phyloP scores from a whole-genome alignment of 2,329 filamentous ascomycete genomes.

The Coleophoma crateriformis region DNA sequence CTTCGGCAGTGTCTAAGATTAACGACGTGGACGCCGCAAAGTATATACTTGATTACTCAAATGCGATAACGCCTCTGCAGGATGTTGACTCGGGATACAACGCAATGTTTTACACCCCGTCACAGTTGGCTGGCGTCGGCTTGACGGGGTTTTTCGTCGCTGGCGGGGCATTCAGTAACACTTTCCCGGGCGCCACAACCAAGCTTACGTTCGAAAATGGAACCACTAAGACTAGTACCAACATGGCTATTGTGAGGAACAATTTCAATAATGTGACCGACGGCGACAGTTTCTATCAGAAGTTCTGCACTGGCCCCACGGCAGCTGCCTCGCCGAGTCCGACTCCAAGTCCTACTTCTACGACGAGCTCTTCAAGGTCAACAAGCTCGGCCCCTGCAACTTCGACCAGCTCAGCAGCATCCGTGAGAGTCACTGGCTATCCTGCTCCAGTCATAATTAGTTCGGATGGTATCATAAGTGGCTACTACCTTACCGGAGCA shows the following conservation, averaged over 20 bases:
- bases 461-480: conserved; percentile 7
- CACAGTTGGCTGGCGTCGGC: conserved; percentile 5
- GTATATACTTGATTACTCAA: conserved; percentile 37
- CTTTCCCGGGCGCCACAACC: conserved; percentile 29
- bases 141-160: conserved; percentile 26
- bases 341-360: neutral
- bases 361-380: neutral
- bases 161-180: conserved; percentile 25
- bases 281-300: conserved; percentile 4
- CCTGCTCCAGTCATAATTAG: conserved; percentile 7
- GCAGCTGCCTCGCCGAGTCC: neutral
- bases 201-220: conserved; percentile 29
- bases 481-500: conserved; percentile 8
- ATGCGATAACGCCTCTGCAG: conserved; percentile 23
- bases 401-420: neutral
- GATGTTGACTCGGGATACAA: conserved; percentile 31
- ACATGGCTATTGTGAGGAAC: conserved; percentile 25
- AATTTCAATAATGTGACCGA: conserved; percentile 13
- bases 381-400: neutral
- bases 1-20: conserved; percentile 43
- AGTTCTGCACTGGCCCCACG: conserved; percentile 1
- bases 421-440: conserved; percentile 4
- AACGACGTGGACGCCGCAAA: conserved; percentile 43
- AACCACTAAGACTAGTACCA: conserved; percentile 22
- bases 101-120: conserved; percentile 27